phyloP scores from a whole-genome alignment of 805 yeast species.

The Schizosaccharomyces lindneri region DNA sequence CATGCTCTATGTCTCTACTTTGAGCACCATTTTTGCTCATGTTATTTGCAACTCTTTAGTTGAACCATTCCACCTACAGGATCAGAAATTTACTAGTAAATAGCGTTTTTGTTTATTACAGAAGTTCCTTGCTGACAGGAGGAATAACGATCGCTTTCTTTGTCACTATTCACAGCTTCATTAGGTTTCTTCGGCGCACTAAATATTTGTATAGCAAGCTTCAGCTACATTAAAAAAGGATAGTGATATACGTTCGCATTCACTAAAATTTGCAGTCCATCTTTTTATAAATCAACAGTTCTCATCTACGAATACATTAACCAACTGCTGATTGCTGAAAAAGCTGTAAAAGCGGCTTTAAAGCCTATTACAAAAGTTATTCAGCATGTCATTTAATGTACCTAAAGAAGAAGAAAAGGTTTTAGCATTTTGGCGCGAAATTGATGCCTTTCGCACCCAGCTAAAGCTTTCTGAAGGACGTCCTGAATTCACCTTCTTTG shows the following conservation, averaged over 20 bases:
- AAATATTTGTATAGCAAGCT: too few species aligned
- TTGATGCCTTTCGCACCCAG: slow-evolving; percentile 81
- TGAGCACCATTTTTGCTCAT: not conserved
- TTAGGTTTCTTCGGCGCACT: too few species aligned
- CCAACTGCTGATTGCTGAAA: not conserved
- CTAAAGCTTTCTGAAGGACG: slow-evolving; percentile 60
- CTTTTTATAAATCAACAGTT: not conserved
- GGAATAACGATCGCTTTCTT: too few species aligned
- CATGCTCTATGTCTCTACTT: not conserved
- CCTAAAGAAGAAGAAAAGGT: slow-evolving; percentile 76
- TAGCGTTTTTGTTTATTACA: too few species aligned
- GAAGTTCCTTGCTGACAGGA: too few species aligned
- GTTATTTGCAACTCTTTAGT: not conserved
- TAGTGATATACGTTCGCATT: too few species aligned
- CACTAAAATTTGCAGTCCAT: not conserved
- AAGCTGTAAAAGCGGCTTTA: not conserved
- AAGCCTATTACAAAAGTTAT: not conserved
- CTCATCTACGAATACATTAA: not conserved
- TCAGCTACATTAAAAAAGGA: too few species aligned
- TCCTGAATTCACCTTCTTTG: slow-evolving; percentile 79
- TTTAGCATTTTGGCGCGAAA: slow-evolving; percentile 59
- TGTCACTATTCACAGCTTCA: too few species aligned
- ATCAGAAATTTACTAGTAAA: too few species aligned
- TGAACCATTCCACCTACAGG: not conserved
- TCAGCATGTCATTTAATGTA: slow-evolving; percentile 23